phyloP scores from a whole-genome alignment of 2,329 filamentous ascomycete genomes.

The Nemania diffusa region DNA sequence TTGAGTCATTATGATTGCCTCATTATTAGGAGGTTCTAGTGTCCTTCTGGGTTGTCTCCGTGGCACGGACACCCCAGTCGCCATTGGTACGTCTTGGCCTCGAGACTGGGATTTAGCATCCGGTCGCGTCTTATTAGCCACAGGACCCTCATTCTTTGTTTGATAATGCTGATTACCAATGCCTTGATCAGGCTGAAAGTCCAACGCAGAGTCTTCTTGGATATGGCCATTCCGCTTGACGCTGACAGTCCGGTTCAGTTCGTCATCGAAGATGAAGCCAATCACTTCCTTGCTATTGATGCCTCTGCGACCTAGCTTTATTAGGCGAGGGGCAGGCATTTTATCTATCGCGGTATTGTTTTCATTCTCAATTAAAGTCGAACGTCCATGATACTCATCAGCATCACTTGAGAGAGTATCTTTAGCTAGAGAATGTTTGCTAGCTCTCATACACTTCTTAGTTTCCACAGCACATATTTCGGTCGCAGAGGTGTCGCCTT shows the following conservation, averaged over 20 bases:
- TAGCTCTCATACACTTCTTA: slow-evolving; percentile 10
- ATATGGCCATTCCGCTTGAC: background rate
- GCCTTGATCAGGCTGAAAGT: background rate
- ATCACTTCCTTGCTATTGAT: slow-evolving; percentile 49
- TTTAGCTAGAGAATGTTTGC: slow-evolving; percentile 4
- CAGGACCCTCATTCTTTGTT: background rate
- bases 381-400: slow-evolving; percentile 3
- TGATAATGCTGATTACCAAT: background rate
- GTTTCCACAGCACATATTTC: background rate
- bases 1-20: background rate
- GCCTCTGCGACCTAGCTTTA: slow-evolving; percentile 44
- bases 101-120: background rate
- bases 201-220: slow-evolving; percentile 7
- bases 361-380: slow-evolving; percentile 12
- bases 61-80: background rate
- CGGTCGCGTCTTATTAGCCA: background rate
- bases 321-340: slow-evolving; percentile 45
- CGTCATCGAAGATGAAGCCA: slow-evolving; percentile 46
- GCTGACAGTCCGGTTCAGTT: slow-evolving; percentile 19
- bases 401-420: background rate
- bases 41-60: slow-evolving; percentile 22
- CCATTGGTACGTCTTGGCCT: background rate
- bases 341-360: slow-evolving; percentile 24
- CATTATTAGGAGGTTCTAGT: background rate
- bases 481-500: background rate